A percentile compares a stretch with the other conserved stretches of the same genome.
These are phyloP conservation scores for Pyricularia pennisetigena DNA, from an alignment of 2,329 filamentous ascomycete genomes.

Conservation along the genomic window DNA sequence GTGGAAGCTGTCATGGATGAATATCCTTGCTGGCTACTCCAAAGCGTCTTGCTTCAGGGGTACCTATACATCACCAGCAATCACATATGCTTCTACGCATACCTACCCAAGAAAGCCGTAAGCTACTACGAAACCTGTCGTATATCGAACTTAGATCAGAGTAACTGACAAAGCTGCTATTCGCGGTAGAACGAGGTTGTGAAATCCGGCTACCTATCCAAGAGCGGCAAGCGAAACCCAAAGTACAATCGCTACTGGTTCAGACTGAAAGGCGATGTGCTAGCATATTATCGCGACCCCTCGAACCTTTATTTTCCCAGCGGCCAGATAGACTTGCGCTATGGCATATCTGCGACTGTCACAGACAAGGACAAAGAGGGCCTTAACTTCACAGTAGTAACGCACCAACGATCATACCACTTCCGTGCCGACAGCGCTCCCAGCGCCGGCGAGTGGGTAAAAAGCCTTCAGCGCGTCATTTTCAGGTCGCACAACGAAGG, in stretches of 20 bases:
- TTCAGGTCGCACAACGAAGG: constrained; percentile 94
- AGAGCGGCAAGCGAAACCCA: constrained; percentile 80
- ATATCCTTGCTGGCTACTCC: constrained; percentile 87
- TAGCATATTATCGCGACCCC: constrained; percentile 80
- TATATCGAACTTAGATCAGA: not conserved
- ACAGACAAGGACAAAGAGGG: constrained; percentile 69
- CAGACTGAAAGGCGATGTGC: constrained; percentile 78
- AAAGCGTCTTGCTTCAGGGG: constrained; percentile 84
- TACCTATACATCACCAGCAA: constrained; percentile 92
- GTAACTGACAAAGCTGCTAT: not conserved
- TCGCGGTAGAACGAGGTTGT: constrained; percentile 51
- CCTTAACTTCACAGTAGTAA: constrained; percentile 70
- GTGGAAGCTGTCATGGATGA: constrained; percentile 83
- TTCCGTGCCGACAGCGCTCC: constrained; percentile 81
- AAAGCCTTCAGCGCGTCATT: constrained; percentile 85
- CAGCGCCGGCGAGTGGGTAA: constrained; percentile 95
- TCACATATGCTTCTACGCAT: constrained; percentile 95
- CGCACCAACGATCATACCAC: constrained; percentile 72
- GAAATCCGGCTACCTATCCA: constrained; percentile 83
- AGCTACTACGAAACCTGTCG: constrained; percentile 18
- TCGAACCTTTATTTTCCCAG: constrained; percentile 85
- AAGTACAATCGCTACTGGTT: constrained; percentile 92
- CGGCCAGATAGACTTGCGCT: constrained; percentile 85
- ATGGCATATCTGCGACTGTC: constrained; percentile 78
- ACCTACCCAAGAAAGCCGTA: constrained; percentile 86